Evolutionary conservation across 306 rosid genomes (phyloP).

Genomic region (Lablab purpureus): DNA sequence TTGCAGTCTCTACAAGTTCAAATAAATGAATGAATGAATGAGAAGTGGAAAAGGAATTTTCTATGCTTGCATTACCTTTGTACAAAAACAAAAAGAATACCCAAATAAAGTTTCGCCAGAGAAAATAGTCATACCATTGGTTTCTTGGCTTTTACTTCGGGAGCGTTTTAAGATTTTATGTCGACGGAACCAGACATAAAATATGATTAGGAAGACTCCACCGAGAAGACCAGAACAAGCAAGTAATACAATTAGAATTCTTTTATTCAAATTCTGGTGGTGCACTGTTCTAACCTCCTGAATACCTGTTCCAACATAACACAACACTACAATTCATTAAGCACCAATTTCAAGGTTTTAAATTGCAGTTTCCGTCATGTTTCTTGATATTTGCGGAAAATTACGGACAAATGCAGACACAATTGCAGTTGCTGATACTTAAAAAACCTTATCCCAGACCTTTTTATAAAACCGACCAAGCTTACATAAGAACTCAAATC

Average conservation of each 20-base stretch:
- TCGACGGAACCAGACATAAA: slow-evolving; percentile 65
- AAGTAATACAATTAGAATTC: slow-evolving; percentile 70
- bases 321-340: slow-evolving; percentile 33
- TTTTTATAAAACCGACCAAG: not conserved
- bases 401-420: not conserved
- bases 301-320: slow-evolving; percentile 57
- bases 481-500: not conserved
- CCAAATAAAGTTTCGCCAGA: not conserved
- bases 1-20: slow-evolving; percentile 63
- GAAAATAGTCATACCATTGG: slow-evolving; percentile 57
- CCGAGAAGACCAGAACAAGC: slow-evolving; percentile 76
- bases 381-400: not conserved
- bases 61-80: slow-evolving; percentile 23
- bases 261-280: slow-evolving; percentile 74
- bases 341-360: not conserved
- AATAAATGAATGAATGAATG: slow-evolving; percentile 32
- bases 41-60: slow-evolving; percentile 6
- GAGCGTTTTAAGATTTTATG: slow-evolving; percentile 49
- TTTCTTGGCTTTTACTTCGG: slow-evolving; percentile 51
- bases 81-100: slow-evolving; percentile 15
- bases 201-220: slow-evolving; percentile 62
- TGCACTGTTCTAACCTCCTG: slow-evolving; percentile 62
- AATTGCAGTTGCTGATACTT: no score
- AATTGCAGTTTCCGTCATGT: not conserved
- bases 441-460: not conserved